Evolutionary conservation across 306 rosid species (phyloP).

Genomic region (Cucurbita pepo): DNA sequence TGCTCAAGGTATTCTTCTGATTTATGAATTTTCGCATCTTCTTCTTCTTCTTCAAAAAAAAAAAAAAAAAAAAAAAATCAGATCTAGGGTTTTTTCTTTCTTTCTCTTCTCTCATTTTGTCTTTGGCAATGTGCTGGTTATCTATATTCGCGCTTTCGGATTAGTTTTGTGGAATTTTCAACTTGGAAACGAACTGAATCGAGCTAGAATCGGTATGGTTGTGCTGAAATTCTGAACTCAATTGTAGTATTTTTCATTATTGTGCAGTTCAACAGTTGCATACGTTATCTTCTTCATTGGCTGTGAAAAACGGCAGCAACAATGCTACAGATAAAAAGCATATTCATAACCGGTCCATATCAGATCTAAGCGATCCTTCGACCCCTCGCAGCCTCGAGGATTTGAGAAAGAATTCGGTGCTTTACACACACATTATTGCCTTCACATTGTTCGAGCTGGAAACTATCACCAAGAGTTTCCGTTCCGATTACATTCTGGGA

Average conservation of each 20-base stretch:
- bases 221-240: not conserved
- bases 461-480: conserved; percentile 92
- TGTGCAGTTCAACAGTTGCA: conserved; percentile 72
- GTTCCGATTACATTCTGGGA: conserved; percentile 81
- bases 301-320: conserved; percentile 10
- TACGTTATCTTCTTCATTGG: conserved; percentile 21
- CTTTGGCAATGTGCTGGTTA: not conserved
- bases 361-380: conserved; percentile 96
- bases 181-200: not conserved
- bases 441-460: conserved; percentile 87
- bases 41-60: too few relatives aligned
- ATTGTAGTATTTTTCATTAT: not conserved
- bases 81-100: conserved; percentile 30
- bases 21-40: not conserved
- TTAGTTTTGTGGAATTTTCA: not conserved
- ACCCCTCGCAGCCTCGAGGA: conserved; percentile 68
- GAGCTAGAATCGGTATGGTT: not conserved
- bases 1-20: conserved; percentile 50
- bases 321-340: conserved; percentile 19
- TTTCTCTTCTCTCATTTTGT: not conserved
- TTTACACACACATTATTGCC: conserved; percentile 79
- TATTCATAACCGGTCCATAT: conserved; percentile 44
- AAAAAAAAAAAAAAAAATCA: conserved; percentile 1
- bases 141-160: not conserved
- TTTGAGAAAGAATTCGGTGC: conserved; percentile 52